Evolutionary conservation across 441 rosid species (phyloP), one percentile per base, ranked within the genome.

Genomic region (Gossypium aridum): DNA sequence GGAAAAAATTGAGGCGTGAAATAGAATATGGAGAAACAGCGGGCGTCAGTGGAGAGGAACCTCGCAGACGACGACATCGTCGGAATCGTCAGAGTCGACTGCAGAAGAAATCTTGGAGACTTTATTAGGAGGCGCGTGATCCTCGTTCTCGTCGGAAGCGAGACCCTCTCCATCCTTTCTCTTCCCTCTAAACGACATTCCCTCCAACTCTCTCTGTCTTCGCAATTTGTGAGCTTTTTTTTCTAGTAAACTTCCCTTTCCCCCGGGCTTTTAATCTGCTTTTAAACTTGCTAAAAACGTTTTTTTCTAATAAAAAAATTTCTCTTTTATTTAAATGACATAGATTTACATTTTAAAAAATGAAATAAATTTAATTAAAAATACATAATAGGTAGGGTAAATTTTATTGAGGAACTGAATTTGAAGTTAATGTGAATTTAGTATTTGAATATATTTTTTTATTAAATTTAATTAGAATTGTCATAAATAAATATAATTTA

Each of bases 151-250:
- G 71, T 88, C 94, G 4, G 89, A 89, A 16, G 74, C 87, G 14
- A 78, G 74, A 4, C 76, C 88, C 19, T 75, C 78, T 12, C 87
- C 91, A 60, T 88, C 90, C 83, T 87, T 92, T 45, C 98, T 74
- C 87, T 94, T 92, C 63, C 97, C 92, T 81, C 83, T 91, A 17
- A 74, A 80, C 37, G 96, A 83, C 97, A 94, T 94, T 80, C 64
- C 34, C 61, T 31, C 54, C 8, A n/a, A 20, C 39, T 22, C 31
- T 19, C 5, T 2, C 25, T 31, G 3, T 7, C 43, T 45, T 22
- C 28, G 9, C 54, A 37, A 37, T 43, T 23, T 43, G 17, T 20
- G 59, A 55, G 16, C 8, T 23, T 25, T 60, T 25, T 25, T 25
- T 25, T 12, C 3, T 5, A 19, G 23, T 55, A 55, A 19, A 16